phyloP scores from a whole-genome alignment of 2,329 filamentous ascomycete genomes.

The Xylaria arbuscula region DNA sequence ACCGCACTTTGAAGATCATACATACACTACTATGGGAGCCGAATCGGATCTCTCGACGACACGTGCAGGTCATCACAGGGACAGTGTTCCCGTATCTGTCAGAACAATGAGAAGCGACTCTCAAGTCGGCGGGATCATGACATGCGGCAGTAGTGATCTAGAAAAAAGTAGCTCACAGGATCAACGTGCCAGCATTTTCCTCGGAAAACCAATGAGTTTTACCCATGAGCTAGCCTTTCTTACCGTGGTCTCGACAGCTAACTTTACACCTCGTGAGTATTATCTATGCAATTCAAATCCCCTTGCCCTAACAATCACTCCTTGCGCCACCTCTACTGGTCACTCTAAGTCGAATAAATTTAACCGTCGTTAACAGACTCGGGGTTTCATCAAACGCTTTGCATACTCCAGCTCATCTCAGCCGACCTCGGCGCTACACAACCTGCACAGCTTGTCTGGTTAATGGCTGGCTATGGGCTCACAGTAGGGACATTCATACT shows the following conservation, averaged over 20 bases:
- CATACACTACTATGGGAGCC: neutral
- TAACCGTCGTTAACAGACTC: conserved; percentile 40
- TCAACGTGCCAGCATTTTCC: conserved; percentile 44
- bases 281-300: neutral
- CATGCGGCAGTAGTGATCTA: conserved; percentile 40
- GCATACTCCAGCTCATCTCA: conserved; percentile 58
- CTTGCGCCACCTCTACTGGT: neutral
- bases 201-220: conserved; percentile 45
- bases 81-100: neutral
- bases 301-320: neutral
- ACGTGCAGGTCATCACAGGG: neutral
- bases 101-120: conserved; percentile 10
- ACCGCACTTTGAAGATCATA: neutral
- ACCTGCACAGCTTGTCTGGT: conserved; percentile 58
- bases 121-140: conserved; percentile 34
- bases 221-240: conserved; percentile 47
- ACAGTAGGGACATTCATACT: conserved; percentile 64
- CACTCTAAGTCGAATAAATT: conserved; percentile 1
- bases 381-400: conserved; percentile 48
- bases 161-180: conserved; percentile 38
- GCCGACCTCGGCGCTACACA: conserved; percentile 54
- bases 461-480: conserved; percentile 60
- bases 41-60: neutral
- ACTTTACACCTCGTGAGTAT: conserved; percentile 48
- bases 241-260: conserved; percentile 46